Base-by-base conservation (phyloP, 2,329 filamentous ascomycete genomes). In the Aplosporella prunicola region DNA sequence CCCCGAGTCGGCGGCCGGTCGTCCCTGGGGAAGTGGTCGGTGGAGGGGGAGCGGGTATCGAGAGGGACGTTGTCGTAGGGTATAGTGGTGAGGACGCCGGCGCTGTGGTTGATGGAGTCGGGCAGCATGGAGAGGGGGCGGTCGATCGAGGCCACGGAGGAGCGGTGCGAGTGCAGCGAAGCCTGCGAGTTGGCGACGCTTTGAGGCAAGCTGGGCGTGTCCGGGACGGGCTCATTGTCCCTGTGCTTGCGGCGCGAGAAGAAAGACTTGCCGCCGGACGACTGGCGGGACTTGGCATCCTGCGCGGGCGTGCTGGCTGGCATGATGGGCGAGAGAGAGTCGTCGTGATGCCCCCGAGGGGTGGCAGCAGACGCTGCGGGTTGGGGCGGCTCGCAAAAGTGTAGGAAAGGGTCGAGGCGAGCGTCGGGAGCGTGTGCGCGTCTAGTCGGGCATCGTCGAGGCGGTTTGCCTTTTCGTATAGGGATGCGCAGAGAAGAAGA, bases 1-100 rank as follows among this genome's bases (percentile, higher is more conserved):
- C 78, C 77, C 48, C 78, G 73, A 68, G 39, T 61, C 17, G 60
- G 53, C 15, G 75, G 68, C 48, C 70, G 76, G 44, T 84, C 79
- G 40, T 71, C 63, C 53, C 76, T 75, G 33, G 81, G 78, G 28
- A 85, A 66, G 54, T 82, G 83, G 30, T 93, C 82, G 52, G 84
- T 69, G 25, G 80, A 64, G 5, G 85, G 81, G 16, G 78, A 80
- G 53, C 76, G 77, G 32, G 72, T 72, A 56, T 83, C 81, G 38
- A 72, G 57, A 34, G 71, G 57, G 20, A 80, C 69, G 51, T 68
- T 77, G 49, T 93, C 84, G 66, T 93, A 93, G 20, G 88, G 85
- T 46, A 95, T 88, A 18, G 84, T 81, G 22, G 86, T 86, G 53
- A 94, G 85, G 41, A 89, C 76, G 41, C 86, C 87, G 22, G 86